A percentile compares a stretch with the other conserved stretches of the same genome.
These are phyloP conservation scores for Truncatella angustata DNA, from an alignment of 2,329 filamentous ascomycete genomes.

Conservation along the genomic window DNA sequence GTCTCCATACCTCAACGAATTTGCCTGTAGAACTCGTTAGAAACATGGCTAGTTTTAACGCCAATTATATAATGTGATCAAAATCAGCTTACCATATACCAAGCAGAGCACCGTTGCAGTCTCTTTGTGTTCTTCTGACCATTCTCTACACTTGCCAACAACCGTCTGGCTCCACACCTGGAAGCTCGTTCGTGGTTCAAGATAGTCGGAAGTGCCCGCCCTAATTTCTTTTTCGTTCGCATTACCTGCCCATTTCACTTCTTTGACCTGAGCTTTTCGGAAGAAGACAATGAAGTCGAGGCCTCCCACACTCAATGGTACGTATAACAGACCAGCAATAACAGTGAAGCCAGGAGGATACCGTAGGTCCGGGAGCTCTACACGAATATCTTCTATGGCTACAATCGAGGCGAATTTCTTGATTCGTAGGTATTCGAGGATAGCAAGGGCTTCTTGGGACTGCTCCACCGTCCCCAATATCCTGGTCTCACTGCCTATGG, in stretches of 20 bases:
- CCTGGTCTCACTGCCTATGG: conserved; percentile 85
- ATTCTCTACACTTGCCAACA: conserved; percentile 78
- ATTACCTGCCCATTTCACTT: conserved; percentile 84
- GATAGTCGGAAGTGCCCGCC: conserved; percentile 68
- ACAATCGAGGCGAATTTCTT: conserved; percentile 72
- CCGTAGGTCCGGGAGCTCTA: conserved; percentile 77
- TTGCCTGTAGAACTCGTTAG: conserved; percentile 40
- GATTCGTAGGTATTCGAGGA: conserved; percentile 82
- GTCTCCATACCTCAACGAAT: conserved; percentile 91
- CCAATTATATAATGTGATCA: too few species aligned
- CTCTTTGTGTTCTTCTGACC: conserved; percentile 86
- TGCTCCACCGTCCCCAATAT: conserved; percentile 73
- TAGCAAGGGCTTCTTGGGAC: conserved; percentile 77
- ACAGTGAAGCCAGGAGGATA: conserved; percentile 77
- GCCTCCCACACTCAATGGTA: conserved; percentile 74
- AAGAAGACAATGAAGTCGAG: conserved; percentile 90
- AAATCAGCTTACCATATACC: conserved; percentile 80
- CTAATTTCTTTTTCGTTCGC: conserved; percentile 77
- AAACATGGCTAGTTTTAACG: neutral
- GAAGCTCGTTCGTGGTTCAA: conserved; percentile 80
- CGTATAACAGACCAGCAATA: conserved; percentile 77
- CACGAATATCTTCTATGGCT: conserved; percentile 70
- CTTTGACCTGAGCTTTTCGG: conserved; percentile 70
- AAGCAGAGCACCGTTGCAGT: conserved; percentile 84
- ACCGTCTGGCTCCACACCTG: conserved; percentile 80